Conservation (phyloP, 768 basidiomycete genomes). For the Russula emetica region DNA sequence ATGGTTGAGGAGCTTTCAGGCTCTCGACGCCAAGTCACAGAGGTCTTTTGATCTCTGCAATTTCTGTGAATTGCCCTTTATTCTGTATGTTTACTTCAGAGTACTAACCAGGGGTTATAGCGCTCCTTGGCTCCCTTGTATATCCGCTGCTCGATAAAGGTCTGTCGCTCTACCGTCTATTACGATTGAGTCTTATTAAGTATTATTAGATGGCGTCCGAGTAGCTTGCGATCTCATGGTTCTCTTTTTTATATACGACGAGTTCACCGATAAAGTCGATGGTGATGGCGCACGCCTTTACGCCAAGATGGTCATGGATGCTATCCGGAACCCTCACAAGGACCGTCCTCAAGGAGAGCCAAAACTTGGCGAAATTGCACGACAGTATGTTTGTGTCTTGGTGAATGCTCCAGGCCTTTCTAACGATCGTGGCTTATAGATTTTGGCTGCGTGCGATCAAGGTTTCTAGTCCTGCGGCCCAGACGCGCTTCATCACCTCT, state of each 20-base stretch:
- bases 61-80: slow-evolving; percentile 26
- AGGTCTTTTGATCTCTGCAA: slow-evolving; percentile 41
- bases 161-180: not conserved
- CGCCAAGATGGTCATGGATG: slow-evolving; percentile 16
- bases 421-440: not conserved
- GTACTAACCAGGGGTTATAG: not conserved
- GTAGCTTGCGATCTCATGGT: slow-evolving; percentile 14
- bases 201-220: not conserved
- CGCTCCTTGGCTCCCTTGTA: slow-evolving; percentile 14
- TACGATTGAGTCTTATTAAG: not conserved
- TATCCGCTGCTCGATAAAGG: slow-evolving; percentile 11
- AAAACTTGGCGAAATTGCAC: slow-evolving; percentile 15
- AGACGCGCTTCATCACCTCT: slow-evolving; percentile 34
- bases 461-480: slow-evolving; percentile 11
- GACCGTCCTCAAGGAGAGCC: slow-evolving; percentile 7
- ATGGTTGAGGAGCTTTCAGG: slow-evolving; percentile 39
- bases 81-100: not conserved
- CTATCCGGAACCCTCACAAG: slow-evolving; percentile 9
- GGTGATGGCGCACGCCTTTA: slow-evolving; percentile 10
- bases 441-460: slow-evolving; percentile 21
- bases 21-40: slow-evolving; percentile 38
- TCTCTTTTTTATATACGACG: slow-evolving; percentile 12
- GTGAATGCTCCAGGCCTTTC: not conserved
- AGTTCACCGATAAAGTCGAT: slow-evolving; percentile 16
- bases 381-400: slow-evolving; percentile 7